Evolutionary conservation across 768 basidiomycete genomes (phyloP), one percentile per base, ranked within the genome.

Genomic region (Macrolepiota fuliginosa): DNA sequence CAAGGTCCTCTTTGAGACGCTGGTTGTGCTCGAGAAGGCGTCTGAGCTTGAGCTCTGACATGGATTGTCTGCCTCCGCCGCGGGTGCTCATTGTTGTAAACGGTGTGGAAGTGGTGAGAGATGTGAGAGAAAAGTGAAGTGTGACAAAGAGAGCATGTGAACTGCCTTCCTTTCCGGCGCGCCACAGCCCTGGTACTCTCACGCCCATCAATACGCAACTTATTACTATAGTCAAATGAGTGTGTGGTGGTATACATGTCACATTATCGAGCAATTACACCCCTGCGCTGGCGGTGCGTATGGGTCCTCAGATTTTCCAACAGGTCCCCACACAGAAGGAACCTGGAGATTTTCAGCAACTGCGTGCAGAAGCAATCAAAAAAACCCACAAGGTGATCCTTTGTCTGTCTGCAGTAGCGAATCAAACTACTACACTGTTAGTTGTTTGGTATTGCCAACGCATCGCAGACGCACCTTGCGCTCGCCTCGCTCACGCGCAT

Each of bases 11-110:
- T 67, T 90, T 79, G 68, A 97, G 77, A 63, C 96, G 84, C 73
- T 92, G 89, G 72, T 97, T 98, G 79, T 98, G 95, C 74, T 98
- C 96, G 37, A 92, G 89, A 70, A 98, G 80, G 47, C 96, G 85
- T 25, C 96, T 85, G 62, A 97, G 90, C 84, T 97, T 97, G 74
- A 98, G 91, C 81, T 98, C 96, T 51, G 92, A 92, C 94, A 98
- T 96, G 66, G 92, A 92, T 79, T 95, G 94, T 63, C 85, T 78
- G 55, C 84, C 83, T 70, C 88, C 81, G 66, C 79, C 71, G 66
- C 87, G 81, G 69, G 80, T 78, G 66, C 83, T 86, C 87, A 88
- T 88, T 61, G 53, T 53, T 59, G 64, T 62, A 29, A 64, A 58
- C 62, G 62, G 57, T 53, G 56, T 64, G 45, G 39, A 56, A 51